Base-by-base conservation (phyloP, 1,284 basidiomycete species). In the Microbotryum scabiosae region DNA sequence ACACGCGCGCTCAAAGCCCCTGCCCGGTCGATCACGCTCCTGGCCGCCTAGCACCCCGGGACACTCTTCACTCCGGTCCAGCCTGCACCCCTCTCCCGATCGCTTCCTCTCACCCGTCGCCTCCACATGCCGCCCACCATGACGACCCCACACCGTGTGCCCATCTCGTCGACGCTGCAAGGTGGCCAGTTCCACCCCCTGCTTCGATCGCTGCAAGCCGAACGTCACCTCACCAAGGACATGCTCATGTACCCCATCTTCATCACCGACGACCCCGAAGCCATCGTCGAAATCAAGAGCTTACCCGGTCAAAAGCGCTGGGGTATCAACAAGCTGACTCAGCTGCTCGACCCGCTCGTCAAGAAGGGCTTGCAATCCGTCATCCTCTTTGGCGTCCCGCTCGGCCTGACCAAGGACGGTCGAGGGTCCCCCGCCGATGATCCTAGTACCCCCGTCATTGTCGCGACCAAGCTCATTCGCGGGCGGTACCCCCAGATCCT, bases 211-310 rank as follows among this genome's bases (percentile, higher is more conserved):
- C 91, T 88, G 83, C 92, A 96, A 76, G 70, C 67, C 7, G 70
- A 71, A 52, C 62, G 70, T 7, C 66, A 67, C 49, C 61, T 71
- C 57, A 72, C 69, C 6, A 72, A 71, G 61, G 67, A 67, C 62
- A 94, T 94, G 91, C 81, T 97, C 76, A 96, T 96, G 87, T 97
- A 96, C 76, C 92, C 92, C 12, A 91, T 97, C 72, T 96, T 97
- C 75, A 88, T 97, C 72, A 90, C 90, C 21, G 92, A 96, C 75
- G 88, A 94, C 65, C 85, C 89, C 1, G 81, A 91, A 59, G 88
- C 89, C 12, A 83, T 84, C 63, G 83, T 86, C 62, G 81, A 82
- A 60, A 91, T 97, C 65, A 72, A 81, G 1, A 80, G 83, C 28
- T 79, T 97, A 9, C 92, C 92, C 4, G 88, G 86, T 3, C 92